These are phyloP conservation scores for Eucalyptus tenuipes DNA, from an alignment of 345 rosid species.

Conservation along the genomic window DNA sequence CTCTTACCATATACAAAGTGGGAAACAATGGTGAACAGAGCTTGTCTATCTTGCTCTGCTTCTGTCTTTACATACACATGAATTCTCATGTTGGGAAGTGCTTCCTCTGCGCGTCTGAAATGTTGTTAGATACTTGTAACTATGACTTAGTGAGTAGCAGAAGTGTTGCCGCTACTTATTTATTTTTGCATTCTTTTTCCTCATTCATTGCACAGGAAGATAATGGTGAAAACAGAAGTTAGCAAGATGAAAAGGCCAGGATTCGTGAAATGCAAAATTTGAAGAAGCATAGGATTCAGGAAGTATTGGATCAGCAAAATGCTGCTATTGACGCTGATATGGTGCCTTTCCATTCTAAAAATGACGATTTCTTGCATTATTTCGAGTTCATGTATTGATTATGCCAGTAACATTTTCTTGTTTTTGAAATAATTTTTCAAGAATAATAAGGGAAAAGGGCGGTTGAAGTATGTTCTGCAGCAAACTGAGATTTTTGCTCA, in stretches of 20 bases:
- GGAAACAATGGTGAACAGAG: neutral
- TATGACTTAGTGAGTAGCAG: neutral
- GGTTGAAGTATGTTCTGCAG: constrained; percentile 80
- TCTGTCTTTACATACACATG: neutral
- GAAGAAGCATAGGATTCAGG: constrained; percentile 90
- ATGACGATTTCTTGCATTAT: neutral
- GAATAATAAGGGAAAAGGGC: constrained; percentile 84
- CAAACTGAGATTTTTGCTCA: constrained; percentile 97
- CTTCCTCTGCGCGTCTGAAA: neutral
- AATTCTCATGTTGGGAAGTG: neutral
- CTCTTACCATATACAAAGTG: neutral
- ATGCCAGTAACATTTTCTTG: neutral
- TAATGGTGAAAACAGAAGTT: constrained; percentile 27
- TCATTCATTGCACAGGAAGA: constrained; percentile 28
- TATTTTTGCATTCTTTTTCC: neutral
- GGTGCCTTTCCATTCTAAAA: constrained; percentile 17
- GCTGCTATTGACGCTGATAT: constrained; percentile 89
- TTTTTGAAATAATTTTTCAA: constrained; percentile 7
- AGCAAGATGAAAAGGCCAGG: constrained; percentile 78
- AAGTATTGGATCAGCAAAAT: constrained; percentile 72
- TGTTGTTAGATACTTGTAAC: neutral
- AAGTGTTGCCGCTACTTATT: neutral
- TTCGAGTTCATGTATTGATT: neutral
- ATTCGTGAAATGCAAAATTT: constrained; percentile 74
- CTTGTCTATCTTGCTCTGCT: neutral